Evolutionary conservation across 2,329 filamentous ascomycete genomes (phyloP).

Genomic region (Amphichorda felina): DNA sequence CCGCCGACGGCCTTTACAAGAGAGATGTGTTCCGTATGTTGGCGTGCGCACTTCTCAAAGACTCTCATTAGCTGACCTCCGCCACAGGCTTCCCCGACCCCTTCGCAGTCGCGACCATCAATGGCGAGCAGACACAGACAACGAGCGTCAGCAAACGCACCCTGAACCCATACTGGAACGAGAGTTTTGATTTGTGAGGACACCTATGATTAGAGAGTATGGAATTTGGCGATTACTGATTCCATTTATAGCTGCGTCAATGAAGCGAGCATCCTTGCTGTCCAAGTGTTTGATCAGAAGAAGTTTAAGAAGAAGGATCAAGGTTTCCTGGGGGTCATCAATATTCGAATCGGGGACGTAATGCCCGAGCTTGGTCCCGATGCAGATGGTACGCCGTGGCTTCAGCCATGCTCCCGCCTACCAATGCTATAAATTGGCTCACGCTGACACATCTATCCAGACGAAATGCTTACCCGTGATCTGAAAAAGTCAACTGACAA

Average conservation of each 20-base stretch:
- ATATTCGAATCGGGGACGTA: constrained; percentile 87
- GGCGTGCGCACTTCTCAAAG: not conserved
- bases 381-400: constrained; percentile 63
- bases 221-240: not conserved
- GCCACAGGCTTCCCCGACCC: constrained; percentile 83
- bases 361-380: constrained; percentile 75
- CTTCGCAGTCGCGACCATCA: constrained; percentile 93
- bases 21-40: constrained; percentile 95
- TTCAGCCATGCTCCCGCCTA: constrained; percentile 20
- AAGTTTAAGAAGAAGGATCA: constrained; percentile 99
- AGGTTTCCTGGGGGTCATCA: constrained; percentile 94
- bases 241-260: constrained; percentile 57
- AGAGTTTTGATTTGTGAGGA: constrained; percentile 92
- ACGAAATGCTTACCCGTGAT: constrained; percentile 97
- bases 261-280: constrained; percentile 91
- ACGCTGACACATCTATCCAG: constrained; percentile 26
- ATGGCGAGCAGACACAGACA: constrained; percentile 97
- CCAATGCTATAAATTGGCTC: not conserved
- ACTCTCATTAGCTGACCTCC: constrained; percentile 14
- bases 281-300: constrained; percentile 99
- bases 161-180: constrained; percentile 99
- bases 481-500: constrained; percentile 98
- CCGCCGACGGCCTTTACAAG: constrained; percentile 96
- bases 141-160: constrained; percentile 95
- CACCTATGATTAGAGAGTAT: not conserved